Base-by-base conservation (phyloP, 2,329 filamentous ascomycete species). In the Trichoderma aggressivum region DNA sequence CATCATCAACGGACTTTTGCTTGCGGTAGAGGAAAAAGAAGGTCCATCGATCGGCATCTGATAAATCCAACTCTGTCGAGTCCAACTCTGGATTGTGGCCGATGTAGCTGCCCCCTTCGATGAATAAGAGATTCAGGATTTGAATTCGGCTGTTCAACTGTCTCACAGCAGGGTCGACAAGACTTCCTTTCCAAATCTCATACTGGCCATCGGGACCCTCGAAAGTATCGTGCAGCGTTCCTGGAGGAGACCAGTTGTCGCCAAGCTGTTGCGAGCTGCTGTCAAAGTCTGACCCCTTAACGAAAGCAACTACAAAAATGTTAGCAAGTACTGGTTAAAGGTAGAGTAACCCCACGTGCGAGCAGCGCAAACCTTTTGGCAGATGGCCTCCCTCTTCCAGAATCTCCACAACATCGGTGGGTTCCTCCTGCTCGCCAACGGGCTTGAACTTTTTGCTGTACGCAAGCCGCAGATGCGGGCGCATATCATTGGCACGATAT, bases 41-140 rank as follows among this genome's bases (percentile, higher is more conserved):
- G 0, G 92, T 94, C 96, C 96, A 99, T 76, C 95, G 88, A 72
- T 94, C 88, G 24, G 89, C 90, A 73, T 94, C 91, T 1, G 91
- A 87, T 66, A 92, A 87, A 50, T 94, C 89, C 55, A 78, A 86
- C 71, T 93, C 87, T 18, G 88, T 87, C 64, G 94, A 89, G 3
- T 84, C 81, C 5, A 81, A 81, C 5, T 85, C 80, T 2, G 75
- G 76, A 34, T 84, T 79, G 43, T 83, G 77, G 11, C 83, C 88
- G 59, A 98, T 90, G 47, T 89, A 89, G 5, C 89, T 92, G n/a
- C 94, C 96, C 32, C 93, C 96, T 80, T 99, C 97, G 73, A 99
- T 98, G 80, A 94, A 97, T 72, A 98, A 86, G 18, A 93, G 89
- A 6, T 94, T 89, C 43, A 97, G 84, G 70, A 98, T 89, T 82